phyloP scores from a whole-genome alignment of 1,139 yeast genomes.

The Magnusiomyces magnusii region DNA sequence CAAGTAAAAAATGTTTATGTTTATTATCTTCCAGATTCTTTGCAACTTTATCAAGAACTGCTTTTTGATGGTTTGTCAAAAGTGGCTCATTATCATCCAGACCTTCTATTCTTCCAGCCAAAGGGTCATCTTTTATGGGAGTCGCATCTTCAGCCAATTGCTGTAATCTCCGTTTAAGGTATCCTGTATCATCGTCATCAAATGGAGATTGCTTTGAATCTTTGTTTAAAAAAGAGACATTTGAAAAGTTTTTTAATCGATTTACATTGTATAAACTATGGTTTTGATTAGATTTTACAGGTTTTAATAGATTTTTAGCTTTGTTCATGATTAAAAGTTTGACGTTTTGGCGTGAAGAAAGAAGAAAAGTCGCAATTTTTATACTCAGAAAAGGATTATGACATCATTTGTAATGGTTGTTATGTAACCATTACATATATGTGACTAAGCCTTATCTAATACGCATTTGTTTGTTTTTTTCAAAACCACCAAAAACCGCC shows the following conservation, averaged over 20 bases:
- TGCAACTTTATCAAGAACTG: conserved; percentile 22
- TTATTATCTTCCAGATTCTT: conserved; percentile 17
- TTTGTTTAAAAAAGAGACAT: not conserved
- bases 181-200: conserved; percentile 27
- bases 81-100: not conserved
- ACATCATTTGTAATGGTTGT: too few relatives aligned
- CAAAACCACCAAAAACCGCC: too few relatives aligned
- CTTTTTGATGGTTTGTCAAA: conserved; percentile 3
- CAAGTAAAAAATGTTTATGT: conserved; percentile 21
- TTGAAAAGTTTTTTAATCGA: not conserved
- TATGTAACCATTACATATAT: too few relatives aligned
- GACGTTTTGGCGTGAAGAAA: too few relatives aligned
- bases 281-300: too few relatives aligned
- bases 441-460: too few relatives aligned
- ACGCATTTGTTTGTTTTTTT: too few relatives aligned
- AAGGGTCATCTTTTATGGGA: conserved; percentile 33
- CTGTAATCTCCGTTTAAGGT: conserved; percentile 35
- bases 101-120: conserved; percentile 19
- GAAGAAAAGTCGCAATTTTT: too few relatives aligned
- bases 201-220: not conserved
- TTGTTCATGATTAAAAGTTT: too few relatives aligned
- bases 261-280: too few relatives aligned
- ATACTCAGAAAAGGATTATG: too few relatives aligned
- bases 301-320: too few relatives aligned
- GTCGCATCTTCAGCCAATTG: conserved; percentile 39